Evolutionary conservation across 1,139 yeast species (phyloP), one percentile per base, ranked within the genome.

Genomic region (Candida frijolesensis): DNA sequence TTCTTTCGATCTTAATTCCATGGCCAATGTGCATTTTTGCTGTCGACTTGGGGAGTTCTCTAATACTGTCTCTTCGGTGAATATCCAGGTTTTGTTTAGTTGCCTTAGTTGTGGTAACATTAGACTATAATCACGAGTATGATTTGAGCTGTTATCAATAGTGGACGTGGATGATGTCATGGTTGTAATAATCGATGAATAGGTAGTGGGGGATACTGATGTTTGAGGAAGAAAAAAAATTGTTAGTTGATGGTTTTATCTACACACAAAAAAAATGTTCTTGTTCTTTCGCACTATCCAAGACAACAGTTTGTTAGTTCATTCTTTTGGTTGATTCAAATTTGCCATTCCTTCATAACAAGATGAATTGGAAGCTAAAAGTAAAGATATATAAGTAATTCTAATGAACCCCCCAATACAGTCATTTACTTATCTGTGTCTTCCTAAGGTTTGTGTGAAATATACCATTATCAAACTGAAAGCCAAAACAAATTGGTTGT

Each of bases 1-100:
- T 56, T 76, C 77, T 41, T 78, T 60, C 1, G 67, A 65, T 50
- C 66, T 66, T 46, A 76, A 61, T 49, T 76, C 81, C 52, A 74
- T 79, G 11, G 61, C 55, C 29, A 15, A 49, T 1, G 66, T 64
- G 4, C 44, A 18, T 16, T 41, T 34, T 46, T 56, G 54, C 46
- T 58, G 56, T 45, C 78, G 58, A 46, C 71, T 66, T 3, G 78
- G 78, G 1, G 72, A 61, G 19, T 60, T 51, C 19, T 58, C 58
- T n/a, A 73, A 50, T 46, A 70, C 70, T 10, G 64, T 60, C 11
- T 66, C 64, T 48, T 71, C 76, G 56, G 60, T 60, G 50, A 72
- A 72, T 33, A 72, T 49, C 79, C 79, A 74, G 3, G 66, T 58
- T 45, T 67, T 65, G 19, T 45, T 43, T 19, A 19, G 51, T 27